Base-by-base conservation (phyloP, 805 yeast genomes). In the Isabelozyma pseudorhagii region DNA sequence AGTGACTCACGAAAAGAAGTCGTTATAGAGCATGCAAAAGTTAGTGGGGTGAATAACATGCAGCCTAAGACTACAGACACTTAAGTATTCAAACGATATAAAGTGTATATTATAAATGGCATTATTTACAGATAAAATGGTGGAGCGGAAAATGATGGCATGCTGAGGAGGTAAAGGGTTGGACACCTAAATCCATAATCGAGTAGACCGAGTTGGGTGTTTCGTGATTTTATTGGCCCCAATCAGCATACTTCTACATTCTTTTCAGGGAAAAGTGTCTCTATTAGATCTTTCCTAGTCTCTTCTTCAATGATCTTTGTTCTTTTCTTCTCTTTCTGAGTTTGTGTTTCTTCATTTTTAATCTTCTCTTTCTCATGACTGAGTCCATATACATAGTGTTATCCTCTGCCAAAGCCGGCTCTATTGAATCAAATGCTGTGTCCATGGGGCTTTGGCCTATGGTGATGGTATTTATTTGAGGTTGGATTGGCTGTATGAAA, bases 261-360 rank as follows among this genome's bases (percentile, higher is more conserved):
- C 25, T 21, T 21, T 21, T 21, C 25, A 21, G 25, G 25, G 3
- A 21, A 21, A 21, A 21, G 25, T 21, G 25, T 21, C 25, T 4
- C 6, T 21, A 21, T 47, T 60, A 67, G 48, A 67, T 60, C 62
- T 74, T 74, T 49, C 85, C 84, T 59, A 83, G 71, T 68, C 85
- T 86, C 68, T 83, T 83, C 80, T 81, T 85, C 66, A 85, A 75
- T 13, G 94, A 87, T 69, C 96, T 81, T 70, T 92, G 96, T 43
- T 85, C 89, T 82, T 85, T 91, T 82, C 97, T 87, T 81, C 98
- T 88, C 85, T 94, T 94, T 77, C 94, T 87, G 68, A 90, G 79
- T 78, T 94, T 94, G 73, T 94, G 99, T 67, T 92, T 89, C 82
- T 93, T 94, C 97, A 94, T 94, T 80, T 91, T 93, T 68, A 89